Evolutionary conservation across 345 rosid genomes (phyloP).

Genomic region (Rhodamnia argentea): DNA sequence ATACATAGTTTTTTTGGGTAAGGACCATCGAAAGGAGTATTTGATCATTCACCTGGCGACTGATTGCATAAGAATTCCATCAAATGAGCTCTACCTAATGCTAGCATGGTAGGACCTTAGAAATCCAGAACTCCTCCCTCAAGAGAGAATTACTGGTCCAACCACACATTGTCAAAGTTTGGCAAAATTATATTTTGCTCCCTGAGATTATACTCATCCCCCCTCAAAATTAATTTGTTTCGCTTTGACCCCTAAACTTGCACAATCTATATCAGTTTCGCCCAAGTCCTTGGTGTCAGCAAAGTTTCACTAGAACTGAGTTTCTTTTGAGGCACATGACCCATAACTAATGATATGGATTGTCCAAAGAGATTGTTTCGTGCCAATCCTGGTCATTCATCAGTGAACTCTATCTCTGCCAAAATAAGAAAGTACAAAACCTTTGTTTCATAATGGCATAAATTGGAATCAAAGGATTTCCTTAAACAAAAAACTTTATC

Average conservation of each 20-base stretch:
- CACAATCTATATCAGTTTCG: background rate
- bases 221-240: background rate
- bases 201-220: background rate
- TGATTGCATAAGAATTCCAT: background rate
- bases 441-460: background rate
- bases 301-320: background rate
- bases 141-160: background rate
- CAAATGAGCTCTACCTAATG: background rate
- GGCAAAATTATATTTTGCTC: background rate
- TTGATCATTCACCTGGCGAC: background rate
- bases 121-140: background rate
- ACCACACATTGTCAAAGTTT: background rate
- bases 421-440: background rate
- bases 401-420: background rate
- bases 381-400: background rate
- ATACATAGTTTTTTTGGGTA: too few relatives aligned
- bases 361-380: background rate
- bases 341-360: background rate
- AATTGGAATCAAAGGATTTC: background rate
- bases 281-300: background rate
- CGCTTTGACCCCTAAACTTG: background rate
- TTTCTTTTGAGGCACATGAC: background rate
- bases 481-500: background rate
- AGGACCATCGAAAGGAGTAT: background rate
- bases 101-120: background rate